A percentile compares a stretch with the other conserved stretches of the same genome.
Evolutionary conservation across 2,329 filamentous ascomycete genomes (phyloP).

Genomic region (Alternaria rosae): DNA sequence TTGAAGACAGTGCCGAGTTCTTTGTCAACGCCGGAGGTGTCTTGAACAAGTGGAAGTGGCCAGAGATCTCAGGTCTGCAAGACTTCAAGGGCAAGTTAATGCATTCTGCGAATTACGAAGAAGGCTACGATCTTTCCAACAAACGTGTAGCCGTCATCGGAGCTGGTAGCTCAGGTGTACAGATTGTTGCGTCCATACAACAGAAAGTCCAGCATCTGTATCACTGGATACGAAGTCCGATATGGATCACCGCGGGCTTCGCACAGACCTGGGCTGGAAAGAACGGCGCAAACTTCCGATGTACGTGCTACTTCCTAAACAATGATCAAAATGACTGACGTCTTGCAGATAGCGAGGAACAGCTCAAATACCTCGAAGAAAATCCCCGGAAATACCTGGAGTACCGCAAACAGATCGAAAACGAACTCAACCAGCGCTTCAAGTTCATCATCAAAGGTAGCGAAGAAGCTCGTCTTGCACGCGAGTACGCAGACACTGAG

Average conservation of each 20-base stretch:
- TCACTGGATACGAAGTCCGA: slow-evolving; percentile 54
- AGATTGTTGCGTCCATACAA: slow-evolving; percentile 54
- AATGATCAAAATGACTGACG: slow-evolving; percentile 11
- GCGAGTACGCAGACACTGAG: slow-evolving; percentile 49
- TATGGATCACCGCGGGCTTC: slow-evolving; percentile 60
- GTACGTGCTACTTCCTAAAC: slow-evolving; percentile 26
- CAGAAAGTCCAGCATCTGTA: slow-evolving; percentile 49
- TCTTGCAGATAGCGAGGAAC: slow-evolving; percentile 48
- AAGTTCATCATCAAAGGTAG: slow-evolving; percentile 62
- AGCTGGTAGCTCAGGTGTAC: slow-evolving; percentile 52
- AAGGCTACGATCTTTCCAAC: slow-evolving; percentile 45
- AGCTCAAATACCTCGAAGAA: slow-evolving; percentile 49
- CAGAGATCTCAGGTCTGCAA: slow-evolving; percentile 50
- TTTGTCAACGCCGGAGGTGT: slow-evolving; percentile 35
- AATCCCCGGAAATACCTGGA: slow-evolving; percentile 56
- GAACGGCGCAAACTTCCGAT: slow-evolving; percentile 58
- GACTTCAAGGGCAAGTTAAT: slow-evolving; percentile 54
- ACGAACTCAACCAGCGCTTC: slow-evolving; percentile 62
- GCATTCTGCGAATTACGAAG: slow-evolving; percentile 54
- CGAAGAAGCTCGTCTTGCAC: slow-evolving; percentile 53
- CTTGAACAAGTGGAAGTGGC: slow-evolving; percentile 51
- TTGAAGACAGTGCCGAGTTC: slow-evolving; percentile 32
- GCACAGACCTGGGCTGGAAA: slow-evolving; percentile 57
- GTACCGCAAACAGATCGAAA: slow-evolving; percentile 58
- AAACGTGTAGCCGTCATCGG: slow-evolving; percentile 56